phyloP scores from a whole-genome alignment of 2,329 filamentous ascomycete genomes.

The Fusarium napiforme region DNA sequence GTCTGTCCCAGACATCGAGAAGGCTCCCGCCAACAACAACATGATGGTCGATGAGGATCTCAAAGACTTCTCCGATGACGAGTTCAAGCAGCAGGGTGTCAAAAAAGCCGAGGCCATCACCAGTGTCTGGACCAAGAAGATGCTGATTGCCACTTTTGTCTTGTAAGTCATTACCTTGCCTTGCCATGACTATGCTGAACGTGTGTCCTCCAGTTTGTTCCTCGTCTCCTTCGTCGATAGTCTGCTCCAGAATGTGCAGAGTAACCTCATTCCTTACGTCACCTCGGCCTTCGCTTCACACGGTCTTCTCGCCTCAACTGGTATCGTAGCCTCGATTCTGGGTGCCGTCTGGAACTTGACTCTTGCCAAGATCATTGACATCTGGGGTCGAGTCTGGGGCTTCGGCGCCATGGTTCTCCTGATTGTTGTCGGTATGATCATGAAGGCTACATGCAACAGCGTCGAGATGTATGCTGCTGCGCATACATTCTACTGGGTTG shows the following conservation, averaged over 20 bases:
- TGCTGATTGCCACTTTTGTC: constrained; percentile 48
- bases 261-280: constrained; percentile 56
- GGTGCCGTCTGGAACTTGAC: constrained; percentile 6
- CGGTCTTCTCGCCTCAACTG: constrained; percentile 63
- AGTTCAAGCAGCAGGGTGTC: constrained; percentile 36
- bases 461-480: constrained; percentile 69
- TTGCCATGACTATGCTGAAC: background rate
- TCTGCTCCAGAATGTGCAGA: constrained; percentile 45
- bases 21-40: constrained; percentile 13
- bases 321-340: constrained; percentile 56
- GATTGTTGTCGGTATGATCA: constrained; percentile 64
- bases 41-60: constrained; percentile 6
- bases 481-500: constrained; percentile 72
- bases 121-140: constrained; percentile 52
- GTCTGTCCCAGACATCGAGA: constrained; percentile 22
- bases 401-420: constrained; percentile 43
- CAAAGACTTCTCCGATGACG: constrained; percentile 7
- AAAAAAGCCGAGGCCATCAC: constrained; percentile 52
- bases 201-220: constrained; percentile 49
- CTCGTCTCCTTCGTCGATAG: constrained; percentile 62
- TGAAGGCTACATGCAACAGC: constrained; percentile 69
- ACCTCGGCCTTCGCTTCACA: constrained; percentile 63
- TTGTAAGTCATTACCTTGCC: constrained; percentile 36
- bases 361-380: constrained; percentile 19
- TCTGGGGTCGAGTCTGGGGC: constrained; percentile 17